A percentile compares a stretch with the other conserved stretches of the same genome.
phyloP scores from a whole-genome alignment of 202 grass and related monocot species.

The Bolboschoenoplectus hybrid region DNA sequence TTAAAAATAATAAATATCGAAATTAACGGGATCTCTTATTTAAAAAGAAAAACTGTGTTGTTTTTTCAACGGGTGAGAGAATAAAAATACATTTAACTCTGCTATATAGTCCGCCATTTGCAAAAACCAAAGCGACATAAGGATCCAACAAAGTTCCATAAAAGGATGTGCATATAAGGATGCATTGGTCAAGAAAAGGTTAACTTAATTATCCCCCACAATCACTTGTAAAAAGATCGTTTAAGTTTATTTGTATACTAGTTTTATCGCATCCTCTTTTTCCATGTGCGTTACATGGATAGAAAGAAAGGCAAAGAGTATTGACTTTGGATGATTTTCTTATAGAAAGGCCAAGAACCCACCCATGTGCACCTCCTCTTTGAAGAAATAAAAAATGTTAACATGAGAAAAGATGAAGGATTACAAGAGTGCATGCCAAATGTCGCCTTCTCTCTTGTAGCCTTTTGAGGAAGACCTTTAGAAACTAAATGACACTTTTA shows the following conservation, averaged over 20 bases:
- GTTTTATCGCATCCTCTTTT: background rate
- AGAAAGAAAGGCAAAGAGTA: background rate
- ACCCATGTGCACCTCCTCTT: slow-evolving; percentile 20
- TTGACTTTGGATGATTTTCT: slow-evolving; percentile 16
- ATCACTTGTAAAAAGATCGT: background rate
- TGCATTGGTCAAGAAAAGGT: background rate
- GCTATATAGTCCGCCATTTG: background rate
- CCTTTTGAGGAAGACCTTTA: slow-evolving; percentile 23
- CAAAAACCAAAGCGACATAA: slow-evolving; percentile 6
- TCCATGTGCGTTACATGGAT: slow-evolving; percentile 23
- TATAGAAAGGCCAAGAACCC: slow-evolving; percentile 8
- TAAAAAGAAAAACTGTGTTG: background rate
- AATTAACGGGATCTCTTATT: background rate
- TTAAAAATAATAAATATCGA: too few species aligned
- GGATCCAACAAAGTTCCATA: slow-evolving; percentile 18
- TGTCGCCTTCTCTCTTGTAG: slow-evolving; percentile 11
- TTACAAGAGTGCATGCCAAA: background rate
- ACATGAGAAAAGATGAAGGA: background rate
- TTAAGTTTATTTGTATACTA: too few species aligned
- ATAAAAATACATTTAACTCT: background rate
- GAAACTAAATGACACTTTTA: background rate
- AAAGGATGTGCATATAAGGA: background rate
- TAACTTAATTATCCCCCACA: too few species aligned
- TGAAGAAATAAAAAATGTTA: background rate
- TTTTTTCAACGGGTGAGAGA: background rate